Evolutionary conservation across 345 rosid genomes (phyloP).

Genomic region (Combretum micranthum): DNA sequence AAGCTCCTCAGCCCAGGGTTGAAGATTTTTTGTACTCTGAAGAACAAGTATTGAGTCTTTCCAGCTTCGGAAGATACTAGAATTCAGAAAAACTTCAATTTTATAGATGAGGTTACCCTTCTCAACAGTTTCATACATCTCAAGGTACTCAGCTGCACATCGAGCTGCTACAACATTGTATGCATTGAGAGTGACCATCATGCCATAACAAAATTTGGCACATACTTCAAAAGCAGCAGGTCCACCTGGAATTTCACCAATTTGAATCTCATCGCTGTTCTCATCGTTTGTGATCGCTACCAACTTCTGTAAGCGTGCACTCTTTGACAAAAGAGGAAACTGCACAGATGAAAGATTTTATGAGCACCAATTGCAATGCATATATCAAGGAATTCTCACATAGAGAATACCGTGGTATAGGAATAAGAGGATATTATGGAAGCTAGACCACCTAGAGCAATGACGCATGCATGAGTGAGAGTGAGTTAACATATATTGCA

Average conservation of each 20-base stretch:
- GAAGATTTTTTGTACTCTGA: conserved; percentile 40
- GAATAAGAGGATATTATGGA: too few relatives aligned
- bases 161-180: conserved; percentile 79
- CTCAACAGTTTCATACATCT: conserved; percentile 54
- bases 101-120: conserved; percentile 69
- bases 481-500: too few relatives aligned
- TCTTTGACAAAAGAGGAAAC: conserved; percentile 67
- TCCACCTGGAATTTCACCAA: conserved; percentile 77
- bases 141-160: conserved; percentile 77
- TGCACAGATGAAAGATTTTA: conserved; percentile 14
- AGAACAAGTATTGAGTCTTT: conserved; percentile 68
- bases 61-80: conserved; percentile 69
- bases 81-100: conserved; percentile 63
- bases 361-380: not conserved
- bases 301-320: conserved; percentile 42
- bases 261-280: conserved; percentile 46
- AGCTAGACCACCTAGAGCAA: too few relatives aligned
- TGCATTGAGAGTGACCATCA: conserved; percentile 81
- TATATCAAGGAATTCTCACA: not conserved
- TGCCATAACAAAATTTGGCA: conserved; percentile 87
- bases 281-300: conserved; percentile 29
- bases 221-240: conserved; percentile 79
- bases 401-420: too few relatives aligned
- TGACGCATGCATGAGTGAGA: too few relatives aligned
- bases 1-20: conserved; percentile 48